Evolutionary conservation across 2,329 filamentous ascomycete species (phyloP).

Genomic region (Ilyonectria robusta): DNA sequence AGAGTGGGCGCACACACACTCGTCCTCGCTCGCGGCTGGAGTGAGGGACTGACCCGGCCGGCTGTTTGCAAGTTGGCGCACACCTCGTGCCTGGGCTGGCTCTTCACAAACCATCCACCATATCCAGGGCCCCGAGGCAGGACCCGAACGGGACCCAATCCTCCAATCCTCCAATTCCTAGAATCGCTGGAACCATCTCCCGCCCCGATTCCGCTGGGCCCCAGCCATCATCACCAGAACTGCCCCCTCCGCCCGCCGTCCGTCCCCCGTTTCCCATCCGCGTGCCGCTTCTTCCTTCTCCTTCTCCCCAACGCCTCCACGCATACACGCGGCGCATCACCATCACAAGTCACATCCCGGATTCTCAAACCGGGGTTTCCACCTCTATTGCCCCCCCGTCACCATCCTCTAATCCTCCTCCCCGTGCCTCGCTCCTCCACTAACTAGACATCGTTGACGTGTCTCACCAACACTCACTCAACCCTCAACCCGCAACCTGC

Average conservation of each 20-base stretch:
- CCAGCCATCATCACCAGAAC: neutral
- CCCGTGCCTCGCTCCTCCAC: constrained; percentile 18
- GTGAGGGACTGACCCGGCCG: neutral
- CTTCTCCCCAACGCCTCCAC: neutral
- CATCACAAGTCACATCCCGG: constrained; percentile 25
- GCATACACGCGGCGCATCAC: constrained; percentile 25
- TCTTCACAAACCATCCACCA: constrained; percentile 2
- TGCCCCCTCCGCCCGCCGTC: neutral
- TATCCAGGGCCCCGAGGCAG: neutral
- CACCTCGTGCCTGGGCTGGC: neutral
- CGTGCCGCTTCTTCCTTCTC: constrained; percentile 1
- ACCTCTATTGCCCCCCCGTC: constrained; percentile 26
- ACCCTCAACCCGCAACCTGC: neutral
- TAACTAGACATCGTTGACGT: constrained; percentile 25
- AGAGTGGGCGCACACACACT: neutral
- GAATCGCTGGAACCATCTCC: neutral
- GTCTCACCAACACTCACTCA: constrained; percentile 8
- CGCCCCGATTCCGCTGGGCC: neutral
- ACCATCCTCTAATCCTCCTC: constrained; percentile 26
- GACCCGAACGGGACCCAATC: neutral
- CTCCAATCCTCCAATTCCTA: neutral
- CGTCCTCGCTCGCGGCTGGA: neutral
- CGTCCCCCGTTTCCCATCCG: constrained; percentile 1
- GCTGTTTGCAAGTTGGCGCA: too few relatives aligned
- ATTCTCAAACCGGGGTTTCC: constrained; percentile 26